Conservation (phyloP, 1,284 basidiomycete genomes). For the Polyporus tsugae region DNA sequence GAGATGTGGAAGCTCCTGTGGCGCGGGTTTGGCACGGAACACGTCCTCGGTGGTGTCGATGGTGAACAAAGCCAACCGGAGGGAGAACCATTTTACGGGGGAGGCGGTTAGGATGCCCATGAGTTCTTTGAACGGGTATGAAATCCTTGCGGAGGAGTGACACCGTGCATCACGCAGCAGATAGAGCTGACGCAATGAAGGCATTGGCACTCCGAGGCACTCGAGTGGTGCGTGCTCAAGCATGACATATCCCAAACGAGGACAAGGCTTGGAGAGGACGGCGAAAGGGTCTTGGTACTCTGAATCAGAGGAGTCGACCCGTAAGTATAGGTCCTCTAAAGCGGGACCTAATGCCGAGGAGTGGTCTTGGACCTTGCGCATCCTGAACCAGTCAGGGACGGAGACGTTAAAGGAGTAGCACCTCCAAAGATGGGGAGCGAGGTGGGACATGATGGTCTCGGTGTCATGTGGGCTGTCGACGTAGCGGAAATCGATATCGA, state of each 20-base stretch:
- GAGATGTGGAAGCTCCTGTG: conserved; percentile 36
- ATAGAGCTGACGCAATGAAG: conserved; percentile 38
- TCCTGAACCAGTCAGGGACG: conserved; percentile 42
- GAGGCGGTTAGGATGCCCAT: conserved; percentile 37
- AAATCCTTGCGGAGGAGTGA: conserved; percentile 37
- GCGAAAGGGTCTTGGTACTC: conserved; percentile 39
- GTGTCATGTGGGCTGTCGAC: conserved; percentile 37
- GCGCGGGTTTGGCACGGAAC: conserved; percentile 35
- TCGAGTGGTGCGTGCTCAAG: conserved; percentile 44
- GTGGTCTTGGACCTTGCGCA: conserved; percentile 38
- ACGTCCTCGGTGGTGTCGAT: conserved; percentile 40
- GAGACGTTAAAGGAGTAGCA: conserved; percentile 43
- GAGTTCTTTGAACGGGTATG: conserved; percentile 40
- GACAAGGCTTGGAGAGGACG: conserved; percentile 40
- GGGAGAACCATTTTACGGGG: conserved; percentile 39
- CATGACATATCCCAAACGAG: conserved; percentile 38
- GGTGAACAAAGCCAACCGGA: conserved; percentile 41
- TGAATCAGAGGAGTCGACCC: conserved; percentile 40
- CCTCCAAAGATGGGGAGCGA: conserved; percentile 41
- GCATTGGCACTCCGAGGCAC: conserved; percentile 37
- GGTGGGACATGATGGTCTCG: conserved; percentile 38
- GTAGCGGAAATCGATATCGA: conserved; percentile 43
- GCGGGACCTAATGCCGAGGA: conserved; percentile 36
- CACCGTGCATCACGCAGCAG: conserved; percentile 42
- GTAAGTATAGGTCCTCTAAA: conserved; percentile 42